Evolutionary conservation across 352 stramenopile species (phyloP).

Genomic region (Phytophthora pisi): DNA sequence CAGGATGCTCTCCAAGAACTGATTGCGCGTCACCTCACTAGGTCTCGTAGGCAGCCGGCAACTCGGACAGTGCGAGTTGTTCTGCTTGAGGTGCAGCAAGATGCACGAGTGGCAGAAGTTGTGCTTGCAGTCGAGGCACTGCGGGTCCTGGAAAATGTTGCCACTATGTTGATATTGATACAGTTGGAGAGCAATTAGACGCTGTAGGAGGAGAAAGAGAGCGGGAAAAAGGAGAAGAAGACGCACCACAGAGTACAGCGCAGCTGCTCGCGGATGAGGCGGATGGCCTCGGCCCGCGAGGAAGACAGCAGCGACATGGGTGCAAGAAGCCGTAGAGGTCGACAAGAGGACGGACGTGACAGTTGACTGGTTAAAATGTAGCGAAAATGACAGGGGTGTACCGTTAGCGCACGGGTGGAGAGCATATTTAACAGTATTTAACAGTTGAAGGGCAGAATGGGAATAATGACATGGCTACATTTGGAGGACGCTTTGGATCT

Average conservation of each 20-base stretch:
- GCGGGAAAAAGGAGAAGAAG: not conserved
- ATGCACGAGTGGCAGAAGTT: constrained; percentile 88
- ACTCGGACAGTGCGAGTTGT: constrained; percentile 65
- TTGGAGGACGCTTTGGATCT: not conserved
- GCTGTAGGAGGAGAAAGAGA: not conserved
- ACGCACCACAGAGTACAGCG: constrained; percentile 78
- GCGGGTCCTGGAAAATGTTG: constrained; percentile 80
- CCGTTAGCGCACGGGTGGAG: not conserved
- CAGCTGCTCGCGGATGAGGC: constrained; percentile 83
- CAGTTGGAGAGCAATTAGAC: constrained; percentile 13
- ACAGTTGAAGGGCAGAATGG: constrained; percentile 7
- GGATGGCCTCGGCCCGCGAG: constrained; percentile 58
- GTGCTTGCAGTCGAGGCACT: constrained; percentile 89
- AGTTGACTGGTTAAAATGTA: constrained; percentile 24
- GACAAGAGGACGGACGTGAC: not conserved
- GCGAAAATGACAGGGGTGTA: constrained; percentile 4
- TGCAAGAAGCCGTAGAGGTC: not conserved
- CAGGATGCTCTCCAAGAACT: constrained; percentile 87
- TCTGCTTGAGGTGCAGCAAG: constrained; percentile 60
- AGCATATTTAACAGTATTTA: not conserved
- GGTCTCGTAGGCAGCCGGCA: constrained; percentile 77
- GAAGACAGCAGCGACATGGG: constrained; percentile 68
- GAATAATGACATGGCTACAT: constrained; percentile 12
- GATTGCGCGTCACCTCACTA: constrained; percentile 84
- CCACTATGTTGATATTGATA: constrained; percentile 32